Evolutionary conservation across 805 yeast genomes (phyloP).

Genomic region (Wickerhamiella musiphila): DNA sequence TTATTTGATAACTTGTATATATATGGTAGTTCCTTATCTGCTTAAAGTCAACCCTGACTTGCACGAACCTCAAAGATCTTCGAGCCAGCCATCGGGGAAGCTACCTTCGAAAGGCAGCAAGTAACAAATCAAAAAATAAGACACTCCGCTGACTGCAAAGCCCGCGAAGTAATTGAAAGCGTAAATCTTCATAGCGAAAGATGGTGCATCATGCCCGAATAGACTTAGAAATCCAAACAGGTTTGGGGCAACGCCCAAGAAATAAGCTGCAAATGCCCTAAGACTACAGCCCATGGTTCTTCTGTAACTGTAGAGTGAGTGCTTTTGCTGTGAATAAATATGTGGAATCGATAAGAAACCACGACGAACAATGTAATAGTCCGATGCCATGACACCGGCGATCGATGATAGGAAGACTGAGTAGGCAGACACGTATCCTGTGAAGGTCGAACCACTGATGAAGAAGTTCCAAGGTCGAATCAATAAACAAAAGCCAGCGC

Average conservation of each 20-base stretch:
- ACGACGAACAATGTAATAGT: conserved; percentile 55
- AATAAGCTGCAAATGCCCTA: conserved; percentile 69
- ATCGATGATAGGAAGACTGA: conserved; percentile 69
- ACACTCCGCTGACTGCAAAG: conserved; percentile 34
- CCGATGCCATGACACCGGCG: conserved; percentile 50
- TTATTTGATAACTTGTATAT: not conserved
- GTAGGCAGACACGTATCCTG: conserved; percentile 66
- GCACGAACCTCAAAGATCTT: not conserved
- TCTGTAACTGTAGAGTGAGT: conserved; percentile 37
- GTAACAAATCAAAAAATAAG: conserved; percentile 27
- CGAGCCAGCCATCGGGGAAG: not conserved
- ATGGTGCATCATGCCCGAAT: conserved; percentile 52
- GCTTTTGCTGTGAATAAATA: conserved; percentile 34
- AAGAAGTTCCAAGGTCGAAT: conserved; percentile 75
- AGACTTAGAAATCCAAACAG: conserved; percentile 76
- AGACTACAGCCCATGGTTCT: conserved; percentile 60
- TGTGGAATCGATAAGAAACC: conserved; percentile 51
- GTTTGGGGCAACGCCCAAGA: conserved; percentile 67
- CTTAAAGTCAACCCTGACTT: too few species aligned
- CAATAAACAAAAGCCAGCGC: conserved; percentile 52
- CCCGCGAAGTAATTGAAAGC: conserved; percentile 61
- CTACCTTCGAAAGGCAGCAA: not conserved
- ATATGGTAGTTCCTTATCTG: too few species aligned
- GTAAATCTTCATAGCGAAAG: conserved; percentile 56
- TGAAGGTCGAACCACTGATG: conserved; percentile 51